These are phyloP conservation scores for Pythium graminicola DNA, from an alignment of 352 stramenopile genomes.

Conservation along the genomic window DNA sequence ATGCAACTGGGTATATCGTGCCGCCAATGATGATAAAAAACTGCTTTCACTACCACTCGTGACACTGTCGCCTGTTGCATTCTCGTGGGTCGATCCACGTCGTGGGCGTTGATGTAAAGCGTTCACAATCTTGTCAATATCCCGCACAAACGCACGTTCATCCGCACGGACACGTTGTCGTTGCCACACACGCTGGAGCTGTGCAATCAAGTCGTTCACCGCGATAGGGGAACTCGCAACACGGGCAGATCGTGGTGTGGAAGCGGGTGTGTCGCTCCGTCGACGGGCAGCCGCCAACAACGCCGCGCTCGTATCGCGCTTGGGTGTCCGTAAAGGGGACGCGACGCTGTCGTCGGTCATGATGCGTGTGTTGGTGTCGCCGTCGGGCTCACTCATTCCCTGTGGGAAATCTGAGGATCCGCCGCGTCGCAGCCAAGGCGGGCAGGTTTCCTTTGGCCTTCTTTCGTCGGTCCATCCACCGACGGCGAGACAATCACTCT, in stretches of 20 bases:
- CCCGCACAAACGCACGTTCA: slow-evolving; percentile 55
- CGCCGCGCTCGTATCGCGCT: neutral
- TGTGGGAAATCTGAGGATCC: too few relatives aligned
- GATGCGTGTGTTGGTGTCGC: neutral
- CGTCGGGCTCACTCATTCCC: neutral
- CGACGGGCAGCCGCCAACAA: slow-evolving; percentile 8
- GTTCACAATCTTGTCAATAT: slow-evolving; percentile 54
- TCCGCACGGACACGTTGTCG: slow-evolving; percentile 58
- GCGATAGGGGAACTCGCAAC: neutral
- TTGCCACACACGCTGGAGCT: slow-evolving; percentile 54
- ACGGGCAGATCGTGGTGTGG: neutral
- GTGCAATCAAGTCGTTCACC: slow-evolving; percentile 43
- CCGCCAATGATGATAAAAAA: slow-evolving; percentile 4
- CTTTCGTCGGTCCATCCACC: slow-evolving; percentile 8
- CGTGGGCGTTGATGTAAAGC: slow-evolving; percentile 2
- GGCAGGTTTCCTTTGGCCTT: neutral
- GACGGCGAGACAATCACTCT: slow-evolving; percentile 19
- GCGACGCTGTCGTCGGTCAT: neutral
- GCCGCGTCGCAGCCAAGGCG: neutral
- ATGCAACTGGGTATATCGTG: slow-evolving; percentile 1
- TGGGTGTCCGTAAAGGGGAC: neutral
- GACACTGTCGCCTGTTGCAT: neutral
- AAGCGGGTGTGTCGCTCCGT: neutral
- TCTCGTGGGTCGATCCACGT: neutral
- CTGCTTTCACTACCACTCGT: slow-evolving; percentile 13